Conservation (phyloP, 2,329 filamentous ascomycete species). For the Intubia oerlemansii region DNA sequence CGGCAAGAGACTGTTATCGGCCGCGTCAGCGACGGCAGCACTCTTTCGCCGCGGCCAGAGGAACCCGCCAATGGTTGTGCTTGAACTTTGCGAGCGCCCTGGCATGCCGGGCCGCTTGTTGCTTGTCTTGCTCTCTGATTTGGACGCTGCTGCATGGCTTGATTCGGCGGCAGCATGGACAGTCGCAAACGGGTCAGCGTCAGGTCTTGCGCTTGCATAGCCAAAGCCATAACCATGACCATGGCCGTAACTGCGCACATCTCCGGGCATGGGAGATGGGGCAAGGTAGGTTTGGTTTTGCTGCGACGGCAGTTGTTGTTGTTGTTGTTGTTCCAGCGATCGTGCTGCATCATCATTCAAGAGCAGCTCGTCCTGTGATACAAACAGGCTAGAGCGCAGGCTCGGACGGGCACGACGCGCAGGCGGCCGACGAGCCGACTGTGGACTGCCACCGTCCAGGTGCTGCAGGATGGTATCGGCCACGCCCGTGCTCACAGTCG, state of each 20-base stretch:
- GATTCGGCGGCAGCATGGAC: no score
- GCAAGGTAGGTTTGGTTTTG: slow-evolving; percentile 5
- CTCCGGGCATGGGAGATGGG: slow-evolving; percentile 1
- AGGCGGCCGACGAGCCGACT: slow-evolving; percentile 20
- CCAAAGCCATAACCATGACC: no score
- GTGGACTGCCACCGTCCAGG: slow-evolving; percentile 14
- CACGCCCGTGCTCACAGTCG: slow-evolving; percentile 34
- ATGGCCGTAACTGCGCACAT: no score
- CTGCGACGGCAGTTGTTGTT: slow-evolving; percentile 2
- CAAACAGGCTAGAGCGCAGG: slow-evolving; percentile 32
- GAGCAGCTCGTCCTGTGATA: slow-evolving; percentile 23
- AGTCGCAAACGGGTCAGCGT: no score
- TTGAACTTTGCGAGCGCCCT: slow-evolving; percentile 17
- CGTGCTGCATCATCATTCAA: slow-evolving; percentile 1
- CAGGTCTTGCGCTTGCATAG: no score
- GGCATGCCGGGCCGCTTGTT: slow-evolving; percentile 5
- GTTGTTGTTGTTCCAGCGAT: slow-evolving; percentile 2
- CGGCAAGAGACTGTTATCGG: no score
- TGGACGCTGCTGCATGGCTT: no score
- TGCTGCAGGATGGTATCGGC: slow-evolving; percentile 29
- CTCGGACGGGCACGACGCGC: slow-evolving; percentile 25
- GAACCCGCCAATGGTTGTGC: slow-evolving; percentile 16
- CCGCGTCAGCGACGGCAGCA: not conserved
- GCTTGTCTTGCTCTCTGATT: no score
- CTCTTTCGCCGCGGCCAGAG: slow-evolving; percentile 9